phyloP scores from a whole-genome alignment of 495 filamentous ascomycete genomes.

The Aspergillus nanangensis region DNA sequence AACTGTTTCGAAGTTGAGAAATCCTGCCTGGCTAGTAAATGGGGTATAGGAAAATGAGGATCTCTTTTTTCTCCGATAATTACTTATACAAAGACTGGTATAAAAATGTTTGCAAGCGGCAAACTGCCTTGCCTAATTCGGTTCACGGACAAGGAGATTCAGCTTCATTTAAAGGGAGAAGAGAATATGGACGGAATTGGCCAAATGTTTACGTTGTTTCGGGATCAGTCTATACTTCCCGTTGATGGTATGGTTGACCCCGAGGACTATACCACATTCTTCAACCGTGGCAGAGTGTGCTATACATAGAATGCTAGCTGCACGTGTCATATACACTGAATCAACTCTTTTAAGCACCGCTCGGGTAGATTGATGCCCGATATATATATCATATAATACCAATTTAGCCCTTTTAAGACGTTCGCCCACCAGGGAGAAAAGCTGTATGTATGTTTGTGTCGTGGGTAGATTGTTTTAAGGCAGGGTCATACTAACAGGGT shows the following conservation, averaged over 20 bases:
- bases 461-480: no score
- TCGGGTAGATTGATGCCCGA: no score
- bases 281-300: no score
- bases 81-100: constrained; percentile 26
- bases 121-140: constrained; percentile 25
- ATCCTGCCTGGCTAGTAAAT: constrained; percentile 28
- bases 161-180: constrained; percentile 22
- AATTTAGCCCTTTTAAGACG: no score
- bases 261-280: constrained; percentile 19
- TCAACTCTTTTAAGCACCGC: no score
- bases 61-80: constrained; percentile 31
- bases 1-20: constrained; percentile 14
- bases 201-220: constrained; percentile 20
- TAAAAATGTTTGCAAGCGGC: constrained; percentile 15
- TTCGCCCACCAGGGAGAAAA: no score
- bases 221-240: constrained; percentile 21
- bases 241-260: constrained; percentile 25
- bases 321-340: no score
- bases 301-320: no score
- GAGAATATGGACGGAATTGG: constrained; percentile 21
- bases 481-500: no score
- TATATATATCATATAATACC: no score
- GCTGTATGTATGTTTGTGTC: no score
- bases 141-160: constrained; percentile 25
- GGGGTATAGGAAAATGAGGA: constrained; percentile 27